A percentile compares a stretch with the other conserved stretches of the same genome.
phyloP scores from a whole-genome alignment of 768 basidiomycete genomes.

The Leccinellum luteum region DNA sequence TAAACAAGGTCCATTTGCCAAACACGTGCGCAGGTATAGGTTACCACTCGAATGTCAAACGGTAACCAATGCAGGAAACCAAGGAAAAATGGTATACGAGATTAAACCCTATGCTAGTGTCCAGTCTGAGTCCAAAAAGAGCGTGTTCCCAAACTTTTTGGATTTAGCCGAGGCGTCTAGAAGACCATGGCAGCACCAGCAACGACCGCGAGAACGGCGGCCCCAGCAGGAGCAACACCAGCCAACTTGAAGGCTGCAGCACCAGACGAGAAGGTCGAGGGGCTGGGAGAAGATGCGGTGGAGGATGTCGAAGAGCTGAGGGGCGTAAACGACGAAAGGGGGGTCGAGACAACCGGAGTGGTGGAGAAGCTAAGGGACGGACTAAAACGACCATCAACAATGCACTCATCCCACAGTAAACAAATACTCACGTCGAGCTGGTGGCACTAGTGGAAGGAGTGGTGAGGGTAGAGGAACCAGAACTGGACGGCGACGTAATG shows the following conservation, averaged over 20 bases:
- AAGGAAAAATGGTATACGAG: not conserved
- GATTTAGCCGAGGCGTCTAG: conserved; percentile 28
- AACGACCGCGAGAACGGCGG: conserved; percentile 41
- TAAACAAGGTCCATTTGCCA: not conserved
- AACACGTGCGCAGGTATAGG: not conserved
- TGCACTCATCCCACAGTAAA: rapidly evolving
- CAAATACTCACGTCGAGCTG: conserved; percentile 11
- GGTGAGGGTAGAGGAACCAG: not conserved
- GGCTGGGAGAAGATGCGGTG: conserved; percentile 21
- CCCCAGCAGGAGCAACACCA: conserved; percentile 35
- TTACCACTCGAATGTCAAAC: not conserved
- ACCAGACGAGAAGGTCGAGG: conserved; percentile 19
- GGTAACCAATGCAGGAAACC: not conserved
- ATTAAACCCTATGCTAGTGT: not conserved
- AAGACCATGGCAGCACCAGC: conserved; percentile 50
- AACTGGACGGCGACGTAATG: conserved; percentile 23
- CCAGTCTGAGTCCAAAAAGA: not conserved
- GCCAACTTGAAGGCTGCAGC: conserved; percentile 33
- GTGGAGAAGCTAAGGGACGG: not conserved
- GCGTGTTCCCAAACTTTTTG: not conserved
- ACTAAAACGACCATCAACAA: conserved; percentile 2
- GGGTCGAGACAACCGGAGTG: conserved; percentile 9
- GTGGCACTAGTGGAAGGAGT: conserved; percentile 1
- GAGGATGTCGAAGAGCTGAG: not conserved
- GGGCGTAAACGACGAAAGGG: not conserved